These are phyloP conservation scores for Dictyostelium firmibasis DNA, from an alignment of 78 protist genomes.

Conservation along the genomic window DNA sequence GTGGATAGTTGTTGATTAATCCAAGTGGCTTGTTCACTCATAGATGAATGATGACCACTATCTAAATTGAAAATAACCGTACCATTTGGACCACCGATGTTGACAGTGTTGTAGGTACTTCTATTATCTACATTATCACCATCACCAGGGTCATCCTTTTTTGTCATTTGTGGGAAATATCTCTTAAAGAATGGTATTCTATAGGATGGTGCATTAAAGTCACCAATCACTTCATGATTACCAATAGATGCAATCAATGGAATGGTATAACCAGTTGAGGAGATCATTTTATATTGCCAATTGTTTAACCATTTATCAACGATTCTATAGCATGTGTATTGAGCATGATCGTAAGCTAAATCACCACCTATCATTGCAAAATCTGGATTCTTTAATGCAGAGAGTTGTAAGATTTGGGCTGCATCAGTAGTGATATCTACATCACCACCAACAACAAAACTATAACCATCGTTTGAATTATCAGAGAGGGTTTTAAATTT, in stretches of 20 bases:
- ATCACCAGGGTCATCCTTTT: background rate
- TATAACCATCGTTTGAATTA: background rate
- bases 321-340: conserved; percentile 55
- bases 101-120: background rate
- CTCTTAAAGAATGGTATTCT: conserved; percentile 38
- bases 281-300: conserved; percentile 68
- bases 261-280: conserved; percentile 22
- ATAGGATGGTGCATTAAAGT: conserved; percentile 9
- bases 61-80: conserved; percentile 49
- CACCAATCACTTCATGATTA: conserved; percentile 77
- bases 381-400: conserved; percentile 26
- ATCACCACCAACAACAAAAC: conserved; percentile 66
- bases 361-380: conserved; percentile 83
- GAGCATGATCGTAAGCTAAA: conserved; percentile 73
- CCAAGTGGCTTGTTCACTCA: background rate
- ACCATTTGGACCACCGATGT: conserved; percentile 67
- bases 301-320: conserved; percentile 64
- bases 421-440: conserved; percentile 8
- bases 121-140: background rate
- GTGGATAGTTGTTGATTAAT: background rate
- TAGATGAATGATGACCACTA: background rate
- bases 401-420: background rate
- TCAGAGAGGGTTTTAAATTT: conserved; percentile 23
- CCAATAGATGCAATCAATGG: conserved; percentile 62
- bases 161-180: conserved; percentile 47